Evolutionary conservation across 345 rosid genomes (phyloP).

Genomic region (Stellera chamaejasme): DNA sequence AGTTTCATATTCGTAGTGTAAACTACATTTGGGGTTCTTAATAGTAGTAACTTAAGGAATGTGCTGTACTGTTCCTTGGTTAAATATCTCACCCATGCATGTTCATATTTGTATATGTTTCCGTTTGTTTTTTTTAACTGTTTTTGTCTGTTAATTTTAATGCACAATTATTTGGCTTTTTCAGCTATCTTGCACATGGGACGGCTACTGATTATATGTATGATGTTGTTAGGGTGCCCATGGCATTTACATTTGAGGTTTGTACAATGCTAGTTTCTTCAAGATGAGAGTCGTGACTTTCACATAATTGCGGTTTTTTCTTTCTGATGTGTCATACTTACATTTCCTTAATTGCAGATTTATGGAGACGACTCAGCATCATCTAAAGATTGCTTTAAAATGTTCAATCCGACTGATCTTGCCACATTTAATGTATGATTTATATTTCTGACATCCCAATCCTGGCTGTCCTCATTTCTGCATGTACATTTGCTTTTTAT

Average conservation of each 20-base stretch:
- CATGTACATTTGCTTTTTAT: not conserved
- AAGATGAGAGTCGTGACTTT: not conserved
- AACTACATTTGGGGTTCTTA: too few relatives aligned
- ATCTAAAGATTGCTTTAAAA: conserved; percentile 78
- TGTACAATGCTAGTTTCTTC: conserved; percentile 20
- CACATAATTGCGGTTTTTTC: not conserved
- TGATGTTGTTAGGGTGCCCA: conserved; percentile 70
- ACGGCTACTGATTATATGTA: conserved; percentile 97
- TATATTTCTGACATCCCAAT: not conserved
- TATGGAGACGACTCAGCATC: conserved; percentile 67
- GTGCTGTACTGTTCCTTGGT: too few relatives aligned
- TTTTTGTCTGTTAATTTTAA: too few relatives aligned
- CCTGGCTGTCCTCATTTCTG: not conserved
- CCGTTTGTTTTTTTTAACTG: too few relatives aligned
- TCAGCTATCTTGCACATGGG: conserved; percentile 95
- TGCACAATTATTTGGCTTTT: conserved; percentile 6
- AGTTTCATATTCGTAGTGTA: too few relatives aligned
- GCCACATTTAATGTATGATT: conserved; percentile 63
- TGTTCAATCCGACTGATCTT: conserved; percentile 85
- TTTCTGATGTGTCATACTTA: too few relatives aligned
- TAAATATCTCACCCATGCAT: too few relatives aligned
- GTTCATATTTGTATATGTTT: too few relatives aligned
- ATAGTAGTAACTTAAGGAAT: too few relatives aligned
- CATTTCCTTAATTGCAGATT: conserved; percentile 39
- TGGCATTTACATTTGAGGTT: conserved; percentile 99